Evolutionary conservation across 805 yeast genomes (phyloP).

Genomic region (Wickerhamomyces ciferrii): DNA sequence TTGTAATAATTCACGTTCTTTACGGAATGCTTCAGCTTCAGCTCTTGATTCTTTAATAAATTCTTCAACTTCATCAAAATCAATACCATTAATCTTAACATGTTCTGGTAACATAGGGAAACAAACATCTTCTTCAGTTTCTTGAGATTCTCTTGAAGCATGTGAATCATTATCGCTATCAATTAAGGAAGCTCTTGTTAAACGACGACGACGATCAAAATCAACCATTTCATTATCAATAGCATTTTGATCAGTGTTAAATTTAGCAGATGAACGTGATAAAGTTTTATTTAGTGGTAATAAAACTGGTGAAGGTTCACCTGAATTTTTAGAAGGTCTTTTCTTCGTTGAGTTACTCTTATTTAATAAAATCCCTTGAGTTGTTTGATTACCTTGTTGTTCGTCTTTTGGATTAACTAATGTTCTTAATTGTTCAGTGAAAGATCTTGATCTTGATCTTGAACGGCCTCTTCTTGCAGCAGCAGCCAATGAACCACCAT

Average conservation of each 20-base stretch:
- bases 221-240: slow-evolving; percentile 32
- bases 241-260: slow-evolving; percentile 9
- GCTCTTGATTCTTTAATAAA: slow-evolving; percentile 60
- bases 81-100: slow-evolving; percentile 68
- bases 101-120: slow-evolving; percentile 82
- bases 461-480: slow-evolving; percentile 15
- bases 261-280: slow-evolving; percentile 16
- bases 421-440: slow-evolving; percentile 37
- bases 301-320: slow-evolving; percentile 16
- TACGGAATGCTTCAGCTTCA: slow-evolving; percentile 31
- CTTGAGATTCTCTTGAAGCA: slow-evolving; percentile 76
- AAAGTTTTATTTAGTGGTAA: slow-evolving; percentile 16
- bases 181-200: slow-evolving; percentile 27
- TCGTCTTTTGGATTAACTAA: slow-evolving; percentile 29
- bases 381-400: slow-evolving; percentile 5
- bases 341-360: slow-evolving; percentile 9
- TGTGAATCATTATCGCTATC: slow-evolving; percentile 70
- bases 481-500: neutral
- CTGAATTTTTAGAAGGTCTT: slow-evolving; percentile 17
- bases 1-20: slow-evolving; percentile 10
- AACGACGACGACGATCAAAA: slow-evolving; percentile 25
- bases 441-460: slow-evolving; percentile 32
- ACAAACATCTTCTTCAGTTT: slow-evolving; percentile 96
- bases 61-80: slow-evolving; percentile 86
- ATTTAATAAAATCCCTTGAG: slow-evolving; percentile 24